A percentile compares a stretch with the other conserved stretches of the same genome.
These are phyloP conservation scores for Talaromyces wortmannii DNA, from an alignment of 495 filamentous ascomycete species.

Conservation along the genomic window DNA sequence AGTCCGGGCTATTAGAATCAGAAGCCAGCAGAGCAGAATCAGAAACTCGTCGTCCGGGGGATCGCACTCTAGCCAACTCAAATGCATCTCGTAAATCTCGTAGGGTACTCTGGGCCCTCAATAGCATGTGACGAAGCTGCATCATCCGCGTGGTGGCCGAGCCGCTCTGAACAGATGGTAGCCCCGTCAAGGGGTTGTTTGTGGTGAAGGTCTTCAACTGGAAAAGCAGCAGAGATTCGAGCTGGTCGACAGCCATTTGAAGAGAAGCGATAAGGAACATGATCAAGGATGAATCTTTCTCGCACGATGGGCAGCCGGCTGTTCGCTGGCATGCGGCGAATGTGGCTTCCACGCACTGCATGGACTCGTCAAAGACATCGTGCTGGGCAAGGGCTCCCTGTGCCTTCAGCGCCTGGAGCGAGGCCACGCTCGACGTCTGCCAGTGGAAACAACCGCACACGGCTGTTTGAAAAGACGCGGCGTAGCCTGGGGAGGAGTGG, in stretches of 20 bases:
- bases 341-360: not conserved
- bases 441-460: constrained; percentile 1
- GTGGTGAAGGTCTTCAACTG: not conserved
- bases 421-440: not conserved
- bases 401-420: not conserved
- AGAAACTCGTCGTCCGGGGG: not conserved
- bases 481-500: not conserved
- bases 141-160: not conserved
- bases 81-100: not conserved
- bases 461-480: not conserved
- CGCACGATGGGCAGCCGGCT: not conserved
- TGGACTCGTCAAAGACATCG: not conserved
- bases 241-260: not conserved
- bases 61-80: not conserved
- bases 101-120: not conserved
- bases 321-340: constrained; percentile 1
- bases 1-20: not conserved
- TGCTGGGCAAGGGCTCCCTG: not conserved
- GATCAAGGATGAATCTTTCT: not conserved
- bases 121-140: constrained; percentile 3
- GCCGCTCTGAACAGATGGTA: not conserved
- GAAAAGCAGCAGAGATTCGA: not conserved
- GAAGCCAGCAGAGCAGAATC: not conserved
- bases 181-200: not conserved
- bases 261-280: not conserved